phyloP scores from a whole-genome alignment of 176 grass and related monocot species.

The Triticum monococcum region DNA sequence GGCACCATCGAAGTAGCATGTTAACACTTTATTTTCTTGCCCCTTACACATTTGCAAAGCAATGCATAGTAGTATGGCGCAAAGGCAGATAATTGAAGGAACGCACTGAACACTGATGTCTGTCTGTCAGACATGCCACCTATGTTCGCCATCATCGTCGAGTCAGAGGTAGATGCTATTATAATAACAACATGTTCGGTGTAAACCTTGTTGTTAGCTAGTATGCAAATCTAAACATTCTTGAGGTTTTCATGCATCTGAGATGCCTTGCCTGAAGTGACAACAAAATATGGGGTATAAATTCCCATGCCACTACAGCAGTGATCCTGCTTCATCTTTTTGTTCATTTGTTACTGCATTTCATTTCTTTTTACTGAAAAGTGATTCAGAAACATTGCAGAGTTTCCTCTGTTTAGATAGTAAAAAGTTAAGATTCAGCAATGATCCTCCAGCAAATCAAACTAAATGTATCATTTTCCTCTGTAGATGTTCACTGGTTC shows the following conservation, averaged over 20 bases:
- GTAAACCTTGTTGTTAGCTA: background rate
- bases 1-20: background rate
- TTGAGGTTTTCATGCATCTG: background rate
- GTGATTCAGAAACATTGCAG: background rate
- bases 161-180: constrained; percentile 23
- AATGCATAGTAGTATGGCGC: too few relatives aligned
- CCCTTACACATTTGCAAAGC: background rate
- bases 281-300: background rate
- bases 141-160: constrained; percentile 30
- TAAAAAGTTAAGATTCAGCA: background rate
- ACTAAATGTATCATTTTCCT: background rate
- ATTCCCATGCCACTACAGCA: background rate
- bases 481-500: background rate
- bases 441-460: background rate
- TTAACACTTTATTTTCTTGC: background rate
- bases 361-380: background rate
- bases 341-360: constrained; percentile 13
- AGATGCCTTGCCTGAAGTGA: background rate
- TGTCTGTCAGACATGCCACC: constrained; percentile 26
- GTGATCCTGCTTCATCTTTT: background rate
- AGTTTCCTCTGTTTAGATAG: background rate
- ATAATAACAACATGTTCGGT: background rate
- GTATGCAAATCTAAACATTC: background rate
- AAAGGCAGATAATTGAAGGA: background rate
- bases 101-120: background rate